phyloP scores from a whole-genome alignment of 192 early-diverging fungal genomes.

The Cladochytrium replicatum region DNA sequence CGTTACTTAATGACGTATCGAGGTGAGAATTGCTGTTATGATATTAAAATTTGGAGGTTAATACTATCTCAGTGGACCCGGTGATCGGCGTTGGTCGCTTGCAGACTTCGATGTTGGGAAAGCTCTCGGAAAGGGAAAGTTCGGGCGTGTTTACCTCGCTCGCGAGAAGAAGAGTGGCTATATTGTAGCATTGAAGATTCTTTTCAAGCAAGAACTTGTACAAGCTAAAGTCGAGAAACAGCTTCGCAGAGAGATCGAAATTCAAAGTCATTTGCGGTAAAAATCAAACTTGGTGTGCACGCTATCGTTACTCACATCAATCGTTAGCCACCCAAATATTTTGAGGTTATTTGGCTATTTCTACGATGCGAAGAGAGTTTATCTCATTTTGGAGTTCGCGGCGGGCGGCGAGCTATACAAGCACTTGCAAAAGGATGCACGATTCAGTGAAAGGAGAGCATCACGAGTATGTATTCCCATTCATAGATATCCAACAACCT shows the following conservation, averaged over 20 bases:
- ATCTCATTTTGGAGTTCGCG: conserved; percentile 93
- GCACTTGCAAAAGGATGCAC: conserved; percentile 53
- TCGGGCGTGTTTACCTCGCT: conserved; percentile 89
- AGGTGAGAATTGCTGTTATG: no score
- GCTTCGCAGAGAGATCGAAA: conserved; percentile 89
- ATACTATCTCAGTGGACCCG: no score
- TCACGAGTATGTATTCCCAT: conserved; percentile 46
- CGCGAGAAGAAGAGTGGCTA: conserved; percentile 76
- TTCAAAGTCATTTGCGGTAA: conserved; percentile 80
- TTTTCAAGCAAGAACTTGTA: conserved; percentile 76
- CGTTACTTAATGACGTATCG: no score
- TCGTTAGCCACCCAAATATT: conserved; percentile 74
- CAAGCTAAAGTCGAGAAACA: conserved; percentile 74
- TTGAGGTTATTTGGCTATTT: conserved; percentile 93
- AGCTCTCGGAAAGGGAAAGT: conserved; percentile 88
- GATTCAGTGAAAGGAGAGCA: conserved; percentile 66
- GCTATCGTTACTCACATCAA: neutral
- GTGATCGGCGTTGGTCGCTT: conserved; percentile 29
- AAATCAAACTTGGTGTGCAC: conserved; percentile 1
- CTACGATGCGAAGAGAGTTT: conserved; percentile 85
- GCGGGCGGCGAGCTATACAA: conserved; percentile 88
- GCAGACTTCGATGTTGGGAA: conserved; percentile 88
- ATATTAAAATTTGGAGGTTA: no score
- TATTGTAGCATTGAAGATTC: conserved; percentile 85
- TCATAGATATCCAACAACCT: neutral